These are phyloP conservation scores for Chamaecrista fasciculata DNA, from an alignment of 306 rosid genomes.

Conservation along the genomic window DNA sequence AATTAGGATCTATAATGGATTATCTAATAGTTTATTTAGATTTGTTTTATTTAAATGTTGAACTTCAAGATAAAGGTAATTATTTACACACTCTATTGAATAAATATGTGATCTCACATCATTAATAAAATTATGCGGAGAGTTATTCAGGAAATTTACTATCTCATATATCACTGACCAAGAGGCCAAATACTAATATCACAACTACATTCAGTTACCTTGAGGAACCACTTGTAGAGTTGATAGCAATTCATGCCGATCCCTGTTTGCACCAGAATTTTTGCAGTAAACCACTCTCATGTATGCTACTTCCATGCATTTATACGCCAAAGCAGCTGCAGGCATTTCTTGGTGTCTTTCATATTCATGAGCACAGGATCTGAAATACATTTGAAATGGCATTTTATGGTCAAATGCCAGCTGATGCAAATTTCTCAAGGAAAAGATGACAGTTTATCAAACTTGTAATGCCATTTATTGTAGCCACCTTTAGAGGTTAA, in stretches of 20 bases:
- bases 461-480: slow-evolving; percentile 8
- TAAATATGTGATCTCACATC: no score
- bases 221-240: slow-evolving; percentile 62
- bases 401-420: slow-evolving; percentile 20
- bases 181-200: slow-evolving; percentile 19
- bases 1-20: no score
- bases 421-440: slow-evolving; percentile 14
- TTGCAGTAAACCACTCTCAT: slow-evolving; percentile 69
- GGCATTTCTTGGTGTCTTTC: slow-evolving; percentile 68
- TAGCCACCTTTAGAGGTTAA: not conserved
- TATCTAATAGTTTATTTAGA: no score
- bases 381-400: slow-evolving; percentile 41
- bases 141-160: no score
- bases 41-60: no score
- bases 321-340: slow-evolving; percentile 82
- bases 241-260: slow-evolving; percentile 61
- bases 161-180: slow-evolving; percentile 10
- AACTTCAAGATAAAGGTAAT: no score
- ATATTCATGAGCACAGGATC: slow-evolving; percentile 72
- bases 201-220: slow-evolving; percentile 51
- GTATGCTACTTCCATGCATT: slow-evolving; percentile 86
- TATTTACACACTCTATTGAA: no score
- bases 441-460: slow-evolving; percentile 10
- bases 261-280: slow-evolving; percentile 51
- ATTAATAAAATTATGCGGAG: no score